Evolutionary conservation across 257 asterid genomes (phyloP).

Genomic region (Salvia miltiorrhiza): DNA sequence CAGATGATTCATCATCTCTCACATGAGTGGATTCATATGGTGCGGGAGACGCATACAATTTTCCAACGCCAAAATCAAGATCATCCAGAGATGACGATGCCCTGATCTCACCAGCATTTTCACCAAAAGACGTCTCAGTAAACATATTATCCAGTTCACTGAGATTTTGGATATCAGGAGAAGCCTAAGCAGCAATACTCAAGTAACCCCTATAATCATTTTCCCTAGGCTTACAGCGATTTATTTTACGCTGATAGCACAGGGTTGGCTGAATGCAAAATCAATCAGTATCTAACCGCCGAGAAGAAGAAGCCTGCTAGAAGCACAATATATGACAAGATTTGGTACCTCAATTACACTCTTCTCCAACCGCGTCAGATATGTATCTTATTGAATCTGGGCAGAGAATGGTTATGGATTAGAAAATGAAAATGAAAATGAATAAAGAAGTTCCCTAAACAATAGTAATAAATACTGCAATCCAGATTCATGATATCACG

Average conservation of each 20-base stretch:
- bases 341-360: conserved; percentile 6
- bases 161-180: conserved; percentile 20
- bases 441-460: neutral
- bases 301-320: conserved; percentile 9
- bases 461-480: neutral
- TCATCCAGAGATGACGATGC: conserved; percentile 32
- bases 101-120: conserved; percentile 36
- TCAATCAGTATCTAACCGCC: neutral
- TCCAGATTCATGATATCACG: neutral
- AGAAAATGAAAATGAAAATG: neutral
- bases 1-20: conserved; percentile 31
- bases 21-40: conserved; percentile 27
- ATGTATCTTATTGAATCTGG: conserved; percentile 8
- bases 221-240: conserved; percentile 20
- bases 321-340: conserved; percentile 6
- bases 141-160: conserved; percentile 44
- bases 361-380: neutral
- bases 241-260: neutral
- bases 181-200: conserved; percentile 28
- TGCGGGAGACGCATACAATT: conserved; percentile 34
- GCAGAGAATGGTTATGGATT: conserved; percentile 9
- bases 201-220: conserved; percentile 26
- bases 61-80: conserved; percentile 34
- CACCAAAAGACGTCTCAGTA: conserved; percentile 37
- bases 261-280: neutral